Base-by-base conservation (phyloP, 73 alveolate genomes). In the Loxodes magnus region DNA sequence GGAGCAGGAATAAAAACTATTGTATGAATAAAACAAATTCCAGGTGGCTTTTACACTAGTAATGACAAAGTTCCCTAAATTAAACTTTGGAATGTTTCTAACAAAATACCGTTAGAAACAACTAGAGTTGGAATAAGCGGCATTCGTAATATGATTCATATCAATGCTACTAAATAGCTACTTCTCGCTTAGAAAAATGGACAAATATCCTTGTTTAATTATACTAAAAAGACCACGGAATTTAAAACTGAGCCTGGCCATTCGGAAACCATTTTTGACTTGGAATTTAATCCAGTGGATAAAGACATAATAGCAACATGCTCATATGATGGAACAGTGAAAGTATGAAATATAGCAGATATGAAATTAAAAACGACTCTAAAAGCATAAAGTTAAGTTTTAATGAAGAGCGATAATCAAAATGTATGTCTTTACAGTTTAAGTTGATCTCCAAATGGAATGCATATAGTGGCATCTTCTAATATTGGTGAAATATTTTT, bases 251-350 rank as follows among this genome's bases (percentile, higher is more conserved):
- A 76, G 15, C 71, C 79, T 16, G 92, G 93, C 1, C 96, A 84
- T 58, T 74, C 91, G 2, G 86, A 78, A 20, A 79, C 96, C 25
- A 79, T 84, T 14, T 84, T 84, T 59, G 96, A 84, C 54, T 31
- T 84, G 27, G 55, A 63, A 51, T 72, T 84, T 64, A 73, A 77
- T 23, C 96, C 96, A n/a, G 28, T 49, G 35, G 64, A 74, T 63
- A 71, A 82, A 43, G 77, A 86, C 35, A 52, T 55, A n/a, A 43
- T 84, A 20, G 96, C 96, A 7, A 63, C 93, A 16, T 59, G 87
- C 17, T 72, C 91, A 4, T 74, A 79, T 48, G 96, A 84, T 49
- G 88, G 96, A 1, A 41, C 87, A 2, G 65, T 84, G 7, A 63
- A 78, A 62, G 66, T 84, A 12, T 84, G 96, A 93, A 85, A 84